Conservation (phyloP, 78 protist species). For the Paratrimastix pyriformis region DNA sequence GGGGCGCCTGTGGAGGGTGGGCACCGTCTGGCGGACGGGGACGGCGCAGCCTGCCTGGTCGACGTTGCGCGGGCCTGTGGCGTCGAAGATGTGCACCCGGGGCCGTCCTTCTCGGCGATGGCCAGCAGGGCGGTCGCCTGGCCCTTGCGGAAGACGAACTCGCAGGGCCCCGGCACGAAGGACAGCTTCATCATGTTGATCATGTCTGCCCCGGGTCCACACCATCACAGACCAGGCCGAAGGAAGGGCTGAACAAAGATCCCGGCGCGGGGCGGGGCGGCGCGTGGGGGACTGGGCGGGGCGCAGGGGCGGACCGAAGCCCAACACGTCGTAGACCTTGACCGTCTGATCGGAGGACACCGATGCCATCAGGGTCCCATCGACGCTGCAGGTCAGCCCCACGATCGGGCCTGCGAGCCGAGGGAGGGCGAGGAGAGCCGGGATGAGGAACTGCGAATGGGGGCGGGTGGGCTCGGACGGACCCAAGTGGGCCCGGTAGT, state of each 20-base stretch:
- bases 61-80: too few relatives aligned
- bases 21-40: too few relatives aligned
- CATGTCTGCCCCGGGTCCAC: slow-evolving; percentile 51
- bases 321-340: slow-evolving; percentile 68
- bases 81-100: too few relatives aligned
- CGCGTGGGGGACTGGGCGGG: background rate
- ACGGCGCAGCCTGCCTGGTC: too few relatives aligned
- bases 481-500: slow-evolving; percentile 68
- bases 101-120: too few relatives aligned
- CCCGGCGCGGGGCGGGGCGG: background rate
- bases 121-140: too few relatives aligned
- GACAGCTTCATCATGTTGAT: slow-evolving; percentile 51
- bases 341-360: slow-evolving; percentile 51
- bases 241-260: background rate
- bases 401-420: slow-evolving; percentile 21
- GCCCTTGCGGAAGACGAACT: too few relatives aligned
- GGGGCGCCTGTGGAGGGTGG: slow-evolving; percentile 39
- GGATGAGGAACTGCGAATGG: too few relatives aligned
- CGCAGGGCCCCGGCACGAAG: slow-evolving; percentile 34
- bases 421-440: too few relatives aligned
- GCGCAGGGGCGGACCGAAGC: slow-evolving; percentile 41
- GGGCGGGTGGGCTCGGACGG: too few relatives aligned
- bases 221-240: too few relatives aligned
- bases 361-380: slow-evolving; percentile 52
- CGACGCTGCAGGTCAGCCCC: slow-evolving; percentile 30